phyloP scores from a whole-genome alignment of 2,329 filamentous ascomycete genomes.

The Aspergillus sojae region DNA sequence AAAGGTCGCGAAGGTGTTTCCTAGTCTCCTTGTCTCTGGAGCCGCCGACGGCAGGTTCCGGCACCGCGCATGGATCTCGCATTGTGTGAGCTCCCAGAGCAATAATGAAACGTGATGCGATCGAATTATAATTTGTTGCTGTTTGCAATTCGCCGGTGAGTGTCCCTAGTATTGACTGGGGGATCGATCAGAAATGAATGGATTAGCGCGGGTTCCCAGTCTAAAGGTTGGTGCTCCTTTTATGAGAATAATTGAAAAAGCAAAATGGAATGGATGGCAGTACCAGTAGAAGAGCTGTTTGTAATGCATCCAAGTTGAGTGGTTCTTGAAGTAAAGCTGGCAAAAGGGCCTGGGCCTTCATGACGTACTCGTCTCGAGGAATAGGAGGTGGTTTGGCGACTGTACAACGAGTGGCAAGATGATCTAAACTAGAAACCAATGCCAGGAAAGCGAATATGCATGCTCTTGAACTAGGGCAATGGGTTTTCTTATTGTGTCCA shows the following conservation, averaged over 20 bases:
- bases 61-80: not conserved
- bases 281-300: not conserved
- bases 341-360: not conserved
- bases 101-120: not conserved
- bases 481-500: not conserved
- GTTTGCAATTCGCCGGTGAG: not conserved
- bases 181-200: not conserved
- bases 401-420: not conserved
- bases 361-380: not conserved
- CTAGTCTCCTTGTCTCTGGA: not conserved
- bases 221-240: not conserved
- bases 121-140: not conserved
- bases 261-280: not conserved
- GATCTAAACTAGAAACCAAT: not conserved
- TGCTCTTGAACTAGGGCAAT: not conserved
- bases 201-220: not conserved
- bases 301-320: not conserved
- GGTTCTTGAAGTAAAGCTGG: not conserved
- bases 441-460: not conserved
- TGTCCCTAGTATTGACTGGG: not conserved
- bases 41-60: not conserved
- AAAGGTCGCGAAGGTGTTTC: slow-evolving; percentile 36
- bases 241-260: not conserved
- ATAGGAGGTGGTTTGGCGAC: not conserved
- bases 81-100: not conserved